A percentile compares a stretch with the other conserved stretches of the same genome.
Evolutionary conservation across 176 grass and related monocot species (phyloP).

Genomic region (Aegilops umbellulata): DNA sequence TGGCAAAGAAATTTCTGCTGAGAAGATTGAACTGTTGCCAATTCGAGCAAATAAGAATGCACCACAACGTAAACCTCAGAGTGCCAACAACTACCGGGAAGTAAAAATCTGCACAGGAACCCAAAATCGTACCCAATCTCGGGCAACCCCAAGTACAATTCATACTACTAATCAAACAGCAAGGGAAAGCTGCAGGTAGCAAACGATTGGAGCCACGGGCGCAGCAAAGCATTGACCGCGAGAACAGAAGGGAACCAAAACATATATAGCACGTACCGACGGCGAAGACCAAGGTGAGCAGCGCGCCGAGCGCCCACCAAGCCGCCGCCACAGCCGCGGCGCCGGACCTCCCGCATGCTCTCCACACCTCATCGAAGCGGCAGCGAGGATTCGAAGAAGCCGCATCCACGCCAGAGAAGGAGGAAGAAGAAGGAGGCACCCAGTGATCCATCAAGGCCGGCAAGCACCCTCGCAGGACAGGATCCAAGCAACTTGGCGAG

Average conservation of each 20-base stretch:
- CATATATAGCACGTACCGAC: constrained; percentile 44
- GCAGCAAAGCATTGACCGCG: background rate
- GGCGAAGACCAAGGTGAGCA: constrained; percentile 76
- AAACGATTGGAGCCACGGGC: background rate
- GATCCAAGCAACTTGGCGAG: background rate
- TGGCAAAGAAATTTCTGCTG: background rate
- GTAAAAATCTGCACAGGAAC: background rate
- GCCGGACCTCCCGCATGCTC: constrained; percentile 26
- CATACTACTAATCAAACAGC: background rate
- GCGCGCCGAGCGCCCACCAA: constrained; percentile 43
- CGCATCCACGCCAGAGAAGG: background rate
- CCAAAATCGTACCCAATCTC: background rate
- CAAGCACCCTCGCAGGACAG: background rate
- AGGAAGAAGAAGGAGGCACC: background rate
- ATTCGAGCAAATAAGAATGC: background rate
- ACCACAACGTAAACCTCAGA: background rate
- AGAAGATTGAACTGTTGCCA: constrained; percentile 10
- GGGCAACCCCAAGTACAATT: background rate
- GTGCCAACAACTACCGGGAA: background rate
- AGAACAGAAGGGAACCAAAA: background rate
- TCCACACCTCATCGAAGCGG: constrained; percentile 11
- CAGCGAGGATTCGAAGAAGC: background rate
- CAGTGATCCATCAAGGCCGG: constrained; percentile 40
- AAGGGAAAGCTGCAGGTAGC: too few relatives aligned
- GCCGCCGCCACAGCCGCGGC: constrained; percentile 5